A percentile compares a stretch with the other conserved stretches of the same genome.
phyloP scores from a whole-genome alignment of 768 basidiomycete species.

The Cystofilobasidium macerans region DNA sequence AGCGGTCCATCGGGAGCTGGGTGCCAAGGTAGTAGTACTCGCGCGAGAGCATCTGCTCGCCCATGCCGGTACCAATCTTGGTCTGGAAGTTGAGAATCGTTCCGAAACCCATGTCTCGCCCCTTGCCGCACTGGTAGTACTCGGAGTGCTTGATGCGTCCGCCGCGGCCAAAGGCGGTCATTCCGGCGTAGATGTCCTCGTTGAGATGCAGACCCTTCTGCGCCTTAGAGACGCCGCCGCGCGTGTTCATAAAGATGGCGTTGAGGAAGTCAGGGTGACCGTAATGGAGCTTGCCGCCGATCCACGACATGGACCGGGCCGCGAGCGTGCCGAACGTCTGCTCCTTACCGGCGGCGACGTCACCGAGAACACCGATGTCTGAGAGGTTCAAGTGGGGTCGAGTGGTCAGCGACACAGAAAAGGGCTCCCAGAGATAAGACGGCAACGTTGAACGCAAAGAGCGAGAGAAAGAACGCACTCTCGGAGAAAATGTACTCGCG shows the following conservation, averaged over 20 bases:
- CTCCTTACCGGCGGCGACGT: constrained; percentile 97
- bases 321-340: constrained; percentile 97
- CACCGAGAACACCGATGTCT: constrained; percentile 92
- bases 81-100: constrained; percentile 99
- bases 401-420: too few species aligned
- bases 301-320: constrained; percentile 91
- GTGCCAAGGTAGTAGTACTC: constrained; percentile 99
- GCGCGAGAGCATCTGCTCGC: constrained; percentile 96
- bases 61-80: constrained; percentile 99
- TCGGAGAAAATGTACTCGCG: constrained; percentile 99
- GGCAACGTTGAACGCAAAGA: background rate
- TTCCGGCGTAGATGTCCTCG: constrained; percentile 99
- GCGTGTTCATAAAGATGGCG: constrained; percentile 92
- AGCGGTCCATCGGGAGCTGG: constrained; percentile 92
- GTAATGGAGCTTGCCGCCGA: constrained; percentile 96
- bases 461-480: constrained; percentile 37
- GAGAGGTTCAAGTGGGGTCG: background rate
- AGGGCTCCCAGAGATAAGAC: background rate
- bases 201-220: constrained; percentile 99
- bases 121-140: constrained; percentile 91
- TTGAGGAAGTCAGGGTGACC: constrained; percentile 99
- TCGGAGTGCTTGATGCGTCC: constrained; percentile 98
- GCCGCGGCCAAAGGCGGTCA: constrained; percentile 94
- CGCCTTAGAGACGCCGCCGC: constrained; percentile 95
- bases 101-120: constrained; percentile 95